Base-by-base conservation (phyloP, 352 stramenopile species). In the Phytophthora cryptogea region DNA sequence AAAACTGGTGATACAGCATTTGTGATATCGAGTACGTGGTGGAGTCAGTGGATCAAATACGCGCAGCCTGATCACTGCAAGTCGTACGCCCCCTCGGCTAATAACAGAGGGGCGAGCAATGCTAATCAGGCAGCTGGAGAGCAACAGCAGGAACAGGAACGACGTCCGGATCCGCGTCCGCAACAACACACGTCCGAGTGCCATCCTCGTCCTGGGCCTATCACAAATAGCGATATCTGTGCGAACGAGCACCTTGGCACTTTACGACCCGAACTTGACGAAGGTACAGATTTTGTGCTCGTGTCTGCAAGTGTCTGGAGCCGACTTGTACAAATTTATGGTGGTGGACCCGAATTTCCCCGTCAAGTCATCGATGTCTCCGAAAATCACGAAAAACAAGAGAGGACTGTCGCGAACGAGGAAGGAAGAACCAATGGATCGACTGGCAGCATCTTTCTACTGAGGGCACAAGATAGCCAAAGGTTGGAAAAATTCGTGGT, bases 11-110 rank as follows among this genome's bases (percentile, higher is more conserved):
- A 87, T 27, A 85, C 58, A 6, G 73, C 60, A 7, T 92, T 80
- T 50, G 57, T 89, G 0, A 61, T 90, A 5, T 68, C 74, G 20
- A 74, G 54, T 48, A 28, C 31, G 13, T 92, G 83, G 83, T 92
- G 80, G 83, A 54, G 36, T 8, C 73, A 77, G 36, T 92, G 83
- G 80, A 50, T 59, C n/a, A 51, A 47, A 33, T 83, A 81, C 54
- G 48, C 76, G 7, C 58, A 69, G 8, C 39, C 55, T 45, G 28
- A 45, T 39, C 42, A 47, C 31, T 43, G 27, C 36, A 54, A 46
- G 20, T 26, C 26, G 39, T 26, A 10, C 20, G 23, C 20, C 30
- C 43, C 41, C 26, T 35, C 42, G 13, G 14, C 8, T 6, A 52
- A 42, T 30, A 36, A 58, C 14, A 13, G 16, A 8, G 54, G n/a